Evolutionary conservation across 2,329 filamentous ascomycete species (phyloP), one percentile per base, ranked within the genome.

Genomic region (Pseudogymnoascus sp.): DNA sequence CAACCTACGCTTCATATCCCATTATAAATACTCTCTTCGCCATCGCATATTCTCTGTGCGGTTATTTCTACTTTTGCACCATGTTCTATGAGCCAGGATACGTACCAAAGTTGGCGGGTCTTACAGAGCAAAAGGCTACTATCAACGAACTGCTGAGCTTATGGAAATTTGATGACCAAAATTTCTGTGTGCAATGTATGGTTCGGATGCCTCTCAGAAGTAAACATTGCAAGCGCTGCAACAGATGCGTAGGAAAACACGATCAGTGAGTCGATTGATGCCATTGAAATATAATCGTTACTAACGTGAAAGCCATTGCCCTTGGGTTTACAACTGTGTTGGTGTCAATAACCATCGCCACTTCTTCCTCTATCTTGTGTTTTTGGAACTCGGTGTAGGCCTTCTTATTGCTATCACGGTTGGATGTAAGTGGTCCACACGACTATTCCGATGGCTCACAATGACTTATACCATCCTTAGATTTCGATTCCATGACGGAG

Each of bases 321-420:
- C 95, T 0, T 99, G 95, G 95, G 90, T 97, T 23, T 90, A 96
- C 77, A 97, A 97, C 76, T 99, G 95, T 71, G 85, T 99, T 45
- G 95, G 91, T 47, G 85, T 95, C 67, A 97, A 97, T 78, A 99
- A 97, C 74, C 90, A 97, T 72, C 87, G 95, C 12, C 93, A 97
- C 70, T 99, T 99, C 75, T 89, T 97, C 71, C 79, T 97, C 60
- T 99, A 97, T 74, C 83, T 99, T 16, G 78, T 96, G 45, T 86
- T 78, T 70, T 78, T 99, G 66, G 89, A 91, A 63, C 67, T 89
- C 14, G 91, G 91, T 31, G 88, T 97, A 37, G 68, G 90, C 2
- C 71, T 85, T 1, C 87, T 92, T 68, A 84, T 96, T 68, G 85
- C 83, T 73, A 73, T 97, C 39, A 81, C 87, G 18, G 86, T 93